These are phyloP conservation scores for Populus hybrid DNA, from an alignment of 441 rosid species.

Conservation along the genomic window DNA sequence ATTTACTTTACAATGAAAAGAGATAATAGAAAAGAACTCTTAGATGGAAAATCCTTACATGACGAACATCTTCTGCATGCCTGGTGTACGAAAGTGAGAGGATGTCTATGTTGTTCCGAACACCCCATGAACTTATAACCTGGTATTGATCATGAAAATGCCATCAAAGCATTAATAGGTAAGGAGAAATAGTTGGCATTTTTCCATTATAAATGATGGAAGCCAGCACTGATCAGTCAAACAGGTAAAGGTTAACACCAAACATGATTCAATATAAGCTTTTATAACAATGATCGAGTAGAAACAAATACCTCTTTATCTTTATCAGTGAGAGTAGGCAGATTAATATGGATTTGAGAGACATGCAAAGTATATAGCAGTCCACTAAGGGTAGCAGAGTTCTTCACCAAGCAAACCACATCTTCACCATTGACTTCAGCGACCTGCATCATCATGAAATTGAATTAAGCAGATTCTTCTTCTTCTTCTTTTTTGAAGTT, in stretches of 20 bases:
- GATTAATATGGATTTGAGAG: constrained; percentile 60
- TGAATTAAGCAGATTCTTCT: not conserved
- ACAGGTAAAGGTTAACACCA: constrained; percentile 1
- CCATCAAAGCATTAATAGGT: not conserved
- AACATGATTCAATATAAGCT: not conserved
- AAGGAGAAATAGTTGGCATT: not conserved
- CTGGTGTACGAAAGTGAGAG: constrained; percentile 54
- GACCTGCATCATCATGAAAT: constrained; percentile 34
- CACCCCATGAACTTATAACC: constrained; percentile 61
- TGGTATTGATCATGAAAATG: constrained; percentile 16
- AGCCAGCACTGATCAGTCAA: not conserved
- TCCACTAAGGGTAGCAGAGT: constrained; percentile 51
- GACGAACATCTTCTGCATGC: constrained; percentile 55
- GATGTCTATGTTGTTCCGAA: constrained; percentile 47
- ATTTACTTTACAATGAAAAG: not conserved
- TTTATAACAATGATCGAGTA: not conserved
- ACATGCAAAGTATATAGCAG: constrained; percentile 55
- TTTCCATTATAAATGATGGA: not conserved
- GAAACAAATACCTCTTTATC: constrained; percentile 47
- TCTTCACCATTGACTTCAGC: constrained; percentile 49
- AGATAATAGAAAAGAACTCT: constrained; percentile 4
- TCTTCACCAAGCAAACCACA: constrained; percentile 57
- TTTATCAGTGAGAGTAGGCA: constrained; percentile 3
- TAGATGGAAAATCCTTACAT: constrained; percentile 31
- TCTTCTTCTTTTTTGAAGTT: not conserved